These are phyloP conservation scores for Coemansia sp. DNA, from an alignment of 192 early-diverging fungal species.

Conservation along the genomic window DNA sequence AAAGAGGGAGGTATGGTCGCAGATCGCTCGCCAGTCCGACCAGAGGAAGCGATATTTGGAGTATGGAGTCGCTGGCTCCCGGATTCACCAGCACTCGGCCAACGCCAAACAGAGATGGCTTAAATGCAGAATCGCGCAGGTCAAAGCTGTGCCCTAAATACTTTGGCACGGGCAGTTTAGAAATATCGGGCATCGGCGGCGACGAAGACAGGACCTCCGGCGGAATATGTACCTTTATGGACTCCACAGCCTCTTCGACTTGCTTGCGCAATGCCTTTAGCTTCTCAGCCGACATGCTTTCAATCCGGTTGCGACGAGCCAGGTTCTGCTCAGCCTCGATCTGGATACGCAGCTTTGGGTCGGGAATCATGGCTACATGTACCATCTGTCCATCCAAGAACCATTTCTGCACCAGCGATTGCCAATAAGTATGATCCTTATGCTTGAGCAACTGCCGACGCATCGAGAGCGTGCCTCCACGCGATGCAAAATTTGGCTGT, in stretches of 20 bases:
- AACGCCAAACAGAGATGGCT: constrained; percentile 29
- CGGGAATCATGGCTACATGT: constrained; percentile 41
- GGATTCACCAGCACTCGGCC: constrained; percentile 31
- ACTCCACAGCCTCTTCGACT: constrained; percentile 42
- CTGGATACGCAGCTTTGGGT: constrained; percentile 39
- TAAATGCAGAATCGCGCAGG: neutral
- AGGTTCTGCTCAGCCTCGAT: constrained; percentile 48
- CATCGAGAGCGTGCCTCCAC: constrained; percentile 54
- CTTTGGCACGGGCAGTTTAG: constrained; percentile 22
- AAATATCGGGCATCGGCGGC: constrained; percentile 65
- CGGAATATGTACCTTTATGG: constrained; percentile 51
- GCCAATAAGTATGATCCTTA: constrained; percentile 26
- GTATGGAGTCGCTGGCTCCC: constrained; percentile 11
- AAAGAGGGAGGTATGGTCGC: constrained; percentile 34
- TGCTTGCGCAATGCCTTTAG: constrained; percentile 22
- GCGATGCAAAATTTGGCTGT: constrained; percentile 53
- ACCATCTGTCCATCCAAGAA: constrained; percentile 27
- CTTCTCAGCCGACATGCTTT: constrained; percentile 18
- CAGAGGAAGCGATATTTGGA: constrained; percentile 44
- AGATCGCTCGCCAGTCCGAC: constrained; percentile 26
- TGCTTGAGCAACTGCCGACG: constrained; percentile 21
- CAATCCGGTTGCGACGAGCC: constrained; percentile 31
- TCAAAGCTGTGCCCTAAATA: constrained; percentile 20
- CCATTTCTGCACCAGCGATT: constrained; percentile 39
- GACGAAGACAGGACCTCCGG: constrained; percentile 55